phyloP scores from a whole-genome alignment of 164 flowering plant species.

The Cinnamomum chago region DNA sequence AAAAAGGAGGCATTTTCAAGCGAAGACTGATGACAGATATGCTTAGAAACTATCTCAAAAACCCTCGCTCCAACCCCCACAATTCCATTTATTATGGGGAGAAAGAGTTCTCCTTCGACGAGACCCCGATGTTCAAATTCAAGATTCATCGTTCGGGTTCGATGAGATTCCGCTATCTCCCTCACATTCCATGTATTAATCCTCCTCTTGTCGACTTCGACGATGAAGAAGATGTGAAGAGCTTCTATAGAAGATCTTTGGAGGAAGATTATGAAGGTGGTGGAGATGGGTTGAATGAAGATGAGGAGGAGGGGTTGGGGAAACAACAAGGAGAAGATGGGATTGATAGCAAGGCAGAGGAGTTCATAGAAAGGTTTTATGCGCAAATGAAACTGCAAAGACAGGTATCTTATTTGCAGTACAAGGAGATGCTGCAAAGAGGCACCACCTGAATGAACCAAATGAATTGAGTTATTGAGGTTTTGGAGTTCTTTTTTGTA shows the following conservation, averaged over 20 bases:
- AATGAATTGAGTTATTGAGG: not conserved
- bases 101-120: constrained; percentile 74
- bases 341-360: constrained; percentile 63
- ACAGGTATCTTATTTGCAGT: constrained; percentile 51
- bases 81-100: constrained; percentile 43
- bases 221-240: constrained; percentile 4
- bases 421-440: constrained; percentile 30
- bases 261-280: constrained; percentile 4
- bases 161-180: constrained; percentile 46
- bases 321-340: constrained; percentile 28
- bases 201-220: constrained; percentile 46
- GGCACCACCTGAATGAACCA: constrained; percentile 2
- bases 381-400: constrained; percentile 63
- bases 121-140: constrained; percentile 61
- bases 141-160: constrained; percentile 52
- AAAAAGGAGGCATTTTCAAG: constrained; percentile 65
- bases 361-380: constrained; percentile 64
- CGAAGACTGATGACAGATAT: constrained; percentile 41
- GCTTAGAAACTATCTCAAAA: constrained; percentile 41
- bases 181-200: constrained; percentile 55
- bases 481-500: not conserved
- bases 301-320: constrained; percentile 25
- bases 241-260: constrained; percentile 3
- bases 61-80: constrained; percentile 19
- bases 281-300: not conserved